Conservation (phyloP, 225 moss, liverwort and hornwort genomes). For the Sphagnum contortum region DNA sequence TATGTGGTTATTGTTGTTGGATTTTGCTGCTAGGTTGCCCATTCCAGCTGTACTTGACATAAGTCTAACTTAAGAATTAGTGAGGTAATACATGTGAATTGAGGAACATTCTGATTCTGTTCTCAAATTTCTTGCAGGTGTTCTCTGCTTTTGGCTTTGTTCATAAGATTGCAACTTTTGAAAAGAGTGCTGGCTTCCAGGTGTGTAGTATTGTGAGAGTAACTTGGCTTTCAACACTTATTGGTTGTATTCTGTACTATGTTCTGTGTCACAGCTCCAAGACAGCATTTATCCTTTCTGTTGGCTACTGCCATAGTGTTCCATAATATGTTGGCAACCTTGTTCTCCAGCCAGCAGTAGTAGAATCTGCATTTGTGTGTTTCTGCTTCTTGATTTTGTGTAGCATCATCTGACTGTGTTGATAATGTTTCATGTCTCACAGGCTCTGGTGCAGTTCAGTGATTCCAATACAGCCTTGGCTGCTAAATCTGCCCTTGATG, state of each 20-base stretch:
- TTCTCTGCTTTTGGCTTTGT: slow-evolving; percentile 99
- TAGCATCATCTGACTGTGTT: too few species aligned
- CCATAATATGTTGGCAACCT: too few species aligned
- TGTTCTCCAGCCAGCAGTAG: too few species aligned
- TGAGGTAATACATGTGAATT: background rate
- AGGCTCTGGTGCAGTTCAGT: slow-evolving; percentile 97
- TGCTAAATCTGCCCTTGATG: slow-evolving; percentile 94
- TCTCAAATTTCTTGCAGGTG: slow-evolving; percentile 65
- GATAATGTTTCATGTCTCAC: slow-evolving; percentile 16
- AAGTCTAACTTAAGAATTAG: too few species aligned
- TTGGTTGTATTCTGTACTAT: too few species aligned
- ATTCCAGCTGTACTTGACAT: too few species aligned
- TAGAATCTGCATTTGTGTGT: slow-evolving; percentile 3
- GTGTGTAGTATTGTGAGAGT: slow-evolving; percentile 96
- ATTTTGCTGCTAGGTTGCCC: too few species aligned
- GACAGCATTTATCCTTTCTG: too few species aligned
- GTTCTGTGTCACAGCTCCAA: too few species aligned
- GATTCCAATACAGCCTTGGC: slow-evolving; percentile 89
- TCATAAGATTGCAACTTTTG: slow-evolving; percentile 99
- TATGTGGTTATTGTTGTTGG: too few species aligned
- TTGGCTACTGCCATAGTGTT: too few species aligned
- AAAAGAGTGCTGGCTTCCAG: slow-evolving; percentile 99
- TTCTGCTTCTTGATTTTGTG: background rate
- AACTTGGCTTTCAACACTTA: slow-evolving; percentile 82
- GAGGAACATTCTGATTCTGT: slow-evolving; percentile 3